Evolutionary conservation across 2,329 filamentous ascomycete species (phyloP).

Genomic region (Microdochium nivale): DNA sequence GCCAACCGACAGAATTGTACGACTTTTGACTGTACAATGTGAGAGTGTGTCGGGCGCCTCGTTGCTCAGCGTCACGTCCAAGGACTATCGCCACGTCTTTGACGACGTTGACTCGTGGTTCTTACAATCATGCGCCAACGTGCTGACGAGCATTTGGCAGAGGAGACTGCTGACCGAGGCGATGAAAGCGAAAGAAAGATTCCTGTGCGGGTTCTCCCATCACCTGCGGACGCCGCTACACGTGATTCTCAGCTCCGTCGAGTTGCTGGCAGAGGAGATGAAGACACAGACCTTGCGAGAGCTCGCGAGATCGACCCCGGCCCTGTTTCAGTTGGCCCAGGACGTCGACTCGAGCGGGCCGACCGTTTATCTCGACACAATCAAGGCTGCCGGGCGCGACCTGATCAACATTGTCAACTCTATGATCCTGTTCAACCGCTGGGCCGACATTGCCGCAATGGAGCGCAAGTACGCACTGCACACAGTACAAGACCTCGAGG

Average conservation of each 20-base stretch:
- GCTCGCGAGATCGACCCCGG: not conserved
- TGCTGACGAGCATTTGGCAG: constrained; percentile 21
- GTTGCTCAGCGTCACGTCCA: constrained; percentile 22
- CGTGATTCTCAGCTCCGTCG: constrained; percentile 24
- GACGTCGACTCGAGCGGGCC: constrained; percentile 5
- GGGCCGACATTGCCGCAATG: constrained; percentile 23
- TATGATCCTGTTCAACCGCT: constrained; percentile 30
- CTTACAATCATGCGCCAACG: constrained; percentile 20
- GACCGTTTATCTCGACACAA: constrained; percentile 19
- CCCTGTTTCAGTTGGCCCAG: not conserved
- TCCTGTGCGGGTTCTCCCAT: constrained; percentile 27
- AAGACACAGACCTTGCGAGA: constrained; percentile 10
- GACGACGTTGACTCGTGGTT: constrained; percentile 30
- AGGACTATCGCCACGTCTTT: constrained; percentile 18
- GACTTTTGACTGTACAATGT: constrained; percentile 26
- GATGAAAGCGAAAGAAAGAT: constrained; percentile 24
- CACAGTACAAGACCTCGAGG: constrained; percentile 17
- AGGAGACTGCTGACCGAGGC: constrained; percentile 22
- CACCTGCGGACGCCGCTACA: constrained; percentile 30
- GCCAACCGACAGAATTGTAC: constrained; percentile 20
- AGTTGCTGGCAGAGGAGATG: constrained; percentile 32
- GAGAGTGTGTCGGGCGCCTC: constrained; percentile 20
- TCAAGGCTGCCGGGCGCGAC: constrained; percentile 29
- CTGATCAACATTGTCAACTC: constrained; percentile 34
- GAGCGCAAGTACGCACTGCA: constrained; percentile 18